Percentiles rank a stretch among this genome's conserved stretches.
phyloP scores from a whole-genome alignment of 305 asterid genomes.

The Solanum hybrid region DNA sequence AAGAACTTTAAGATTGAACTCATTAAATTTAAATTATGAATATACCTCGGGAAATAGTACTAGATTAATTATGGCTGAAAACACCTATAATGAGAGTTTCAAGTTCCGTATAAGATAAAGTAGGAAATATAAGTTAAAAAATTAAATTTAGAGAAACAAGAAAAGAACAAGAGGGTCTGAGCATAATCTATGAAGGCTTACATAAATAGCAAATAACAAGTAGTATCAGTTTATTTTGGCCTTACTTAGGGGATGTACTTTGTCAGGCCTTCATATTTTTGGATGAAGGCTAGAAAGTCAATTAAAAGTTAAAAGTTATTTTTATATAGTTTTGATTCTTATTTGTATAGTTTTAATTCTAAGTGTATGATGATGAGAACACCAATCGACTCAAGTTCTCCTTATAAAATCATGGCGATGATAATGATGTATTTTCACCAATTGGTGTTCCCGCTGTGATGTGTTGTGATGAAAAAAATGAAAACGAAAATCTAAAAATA shows the following conservation, averaged over 20 bases:
- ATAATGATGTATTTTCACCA: background rate
- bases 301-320: background rate
- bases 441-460: background rate
- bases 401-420: background rate
- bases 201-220: background rate
- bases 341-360: background rate
- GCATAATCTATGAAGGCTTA: background rate
- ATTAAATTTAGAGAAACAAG: background rate
- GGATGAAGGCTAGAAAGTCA: background rate
- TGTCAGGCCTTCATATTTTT: background rate
- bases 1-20: background rate
- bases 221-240: background rate
- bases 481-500: background rate
- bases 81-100: background rate
- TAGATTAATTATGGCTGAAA: background rate
- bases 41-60: background rate
- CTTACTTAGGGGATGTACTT: background rate
- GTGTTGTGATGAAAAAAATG: background rate
- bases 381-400: background rate
- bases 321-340: background rate
- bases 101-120: background rate
- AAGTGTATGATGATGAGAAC: background rate
- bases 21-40: background rate
- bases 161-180: background rate
- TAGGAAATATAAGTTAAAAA: background rate